phyloP scores from a whole-genome alignment of 1,284 basidiomycete genomes.

The Ceratobasidium sp. region DNA sequence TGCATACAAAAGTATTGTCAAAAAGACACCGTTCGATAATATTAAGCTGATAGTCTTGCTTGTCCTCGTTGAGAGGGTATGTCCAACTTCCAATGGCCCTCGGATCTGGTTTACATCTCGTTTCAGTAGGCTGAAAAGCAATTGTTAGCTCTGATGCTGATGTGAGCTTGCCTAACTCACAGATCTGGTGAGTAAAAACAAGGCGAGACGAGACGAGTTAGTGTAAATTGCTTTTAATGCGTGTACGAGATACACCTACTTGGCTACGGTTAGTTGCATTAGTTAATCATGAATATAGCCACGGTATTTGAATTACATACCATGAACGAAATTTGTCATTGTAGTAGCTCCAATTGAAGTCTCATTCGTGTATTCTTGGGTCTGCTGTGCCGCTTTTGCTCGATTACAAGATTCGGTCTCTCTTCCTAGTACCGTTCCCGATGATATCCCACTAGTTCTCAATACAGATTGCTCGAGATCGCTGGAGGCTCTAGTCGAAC shows the following conservation, averaged over 20 bases:
- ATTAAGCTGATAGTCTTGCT: constrained; percentile 95
- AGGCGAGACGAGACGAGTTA: not conserved
- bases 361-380: constrained; percentile 23
- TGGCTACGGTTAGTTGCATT: too few species aligned
- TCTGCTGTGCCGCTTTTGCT: constrained; percentile 34
- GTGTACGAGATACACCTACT: constrained; percentile 3
- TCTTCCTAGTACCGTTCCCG: constrained; percentile 28
- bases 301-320: too few species aligned
- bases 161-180: not conserved
- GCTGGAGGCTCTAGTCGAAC: constrained; percentile 17
- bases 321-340: not conserved
- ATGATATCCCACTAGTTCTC: constrained; percentile 32
- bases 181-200: constrained; percentile 2
- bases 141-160: not conserved
- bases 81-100: constrained; percentile 90
- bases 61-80: constrained; percentile 90
- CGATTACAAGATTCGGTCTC: constrained; percentile 39
- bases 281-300: too few species aligned
- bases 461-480: not conserved
- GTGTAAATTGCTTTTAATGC: not conserved
- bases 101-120: constrained; percentile 81
- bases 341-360: constrained; percentile 24
- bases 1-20: constrained; percentile 93
- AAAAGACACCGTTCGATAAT: constrained; percentile 90
- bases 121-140: constrained; percentile 71